A percentile compares a stretch with the other conserved stretches of the same genome.
Conservation (phyloP, 805 yeast species). For the Barnettozyma sucrosica region DNA sequence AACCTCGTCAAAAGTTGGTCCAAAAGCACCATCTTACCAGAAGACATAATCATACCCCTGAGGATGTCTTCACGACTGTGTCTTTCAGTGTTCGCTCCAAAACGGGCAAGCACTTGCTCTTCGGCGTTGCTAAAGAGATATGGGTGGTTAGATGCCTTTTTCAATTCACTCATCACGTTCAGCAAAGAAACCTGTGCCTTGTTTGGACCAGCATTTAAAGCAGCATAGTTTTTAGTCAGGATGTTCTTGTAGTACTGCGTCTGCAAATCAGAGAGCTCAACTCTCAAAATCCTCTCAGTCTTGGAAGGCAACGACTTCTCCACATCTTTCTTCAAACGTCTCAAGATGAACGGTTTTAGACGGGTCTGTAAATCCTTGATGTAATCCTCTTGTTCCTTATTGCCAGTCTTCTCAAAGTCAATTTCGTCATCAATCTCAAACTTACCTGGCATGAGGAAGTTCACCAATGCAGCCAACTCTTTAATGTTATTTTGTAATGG, state of each 20-base stretch:
- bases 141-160: constrained; percentile 96
- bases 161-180: constrained; percentile 91
- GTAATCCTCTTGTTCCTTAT: constrained; percentile 72
- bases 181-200: constrained; percentile 77
- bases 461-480: constrained; percentile 91
- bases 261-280: constrained; percentile 90
- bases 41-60: constrained; percentile 92
- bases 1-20: constrained; percentile 84
- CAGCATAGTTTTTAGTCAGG: constrained; percentile 85
- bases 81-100: constrained; percentile 40
- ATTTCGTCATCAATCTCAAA: constrained; percentile 89
- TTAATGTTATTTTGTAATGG: constrained; percentile 94
- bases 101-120: constrained; percentile 64
- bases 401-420: constrained; percentile 86
- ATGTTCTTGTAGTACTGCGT: constrained; percentile 94
- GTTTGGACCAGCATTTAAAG: constrained; percentile 64
- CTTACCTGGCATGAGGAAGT: constrained; percentile 94
- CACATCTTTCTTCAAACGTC: constrained; percentile 94
- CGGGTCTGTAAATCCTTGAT: constrained; percentile 80
- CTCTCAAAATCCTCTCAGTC: constrained; percentile 91
- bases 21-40: constrained; percentile 95
- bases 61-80: constrained; percentile 71
- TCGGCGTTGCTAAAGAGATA: constrained; percentile 93
- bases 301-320: constrained; percentile 95
- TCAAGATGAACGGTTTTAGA: constrained; percentile 84